phyloP scores from a whole-genome alignment of 1,139 yeast genomes.

The Chernovozyma sophiae-reginae region DNA sequence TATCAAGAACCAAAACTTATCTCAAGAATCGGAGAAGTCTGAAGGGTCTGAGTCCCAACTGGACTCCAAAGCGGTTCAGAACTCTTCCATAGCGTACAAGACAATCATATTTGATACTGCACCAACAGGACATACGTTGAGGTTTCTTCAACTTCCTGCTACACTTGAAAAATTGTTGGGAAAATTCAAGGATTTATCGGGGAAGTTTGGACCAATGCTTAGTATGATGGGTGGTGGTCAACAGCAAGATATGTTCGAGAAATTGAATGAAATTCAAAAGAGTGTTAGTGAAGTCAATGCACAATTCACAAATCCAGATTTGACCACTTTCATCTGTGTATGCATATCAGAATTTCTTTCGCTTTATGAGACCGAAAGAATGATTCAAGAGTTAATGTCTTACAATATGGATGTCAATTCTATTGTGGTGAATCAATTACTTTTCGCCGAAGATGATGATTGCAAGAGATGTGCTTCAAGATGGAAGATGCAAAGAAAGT shows the following conservation, averaged over 20 bases:
- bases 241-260: slow-evolving; percentile 75
- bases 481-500: slow-evolving; percentile 94
- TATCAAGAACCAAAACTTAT: slow-evolving; percentile 65
- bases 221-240: slow-evolving; percentile 69
- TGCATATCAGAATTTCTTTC: slow-evolving; percentile 96
- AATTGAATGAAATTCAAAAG: slow-evolving; percentile 77
- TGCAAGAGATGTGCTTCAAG: slow-evolving; percentile 91
- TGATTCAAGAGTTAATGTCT: slow-evolving; percentile 92
- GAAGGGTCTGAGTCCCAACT: slow-evolving; percentile 24
- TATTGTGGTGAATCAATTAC: slow-evolving; percentile 87
- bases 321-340: slow-evolving; percentile 95
- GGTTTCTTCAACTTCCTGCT: slow-evolving; percentile 90
- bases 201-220: slow-evolving; percentile 88
- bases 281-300: slow-evolving; percentile 85
- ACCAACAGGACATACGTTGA: slow-evolving; percentile 95
- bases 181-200: slow-evolving; percentile 81
- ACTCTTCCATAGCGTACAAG: slow-evolving; percentile 48
- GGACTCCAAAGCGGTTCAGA: slow-evolving; percentile 18
- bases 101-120: slow-evolving; percentile 97
- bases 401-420: slow-evolving; percentile 96
- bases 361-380: slow-evolving; percentile 92
- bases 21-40: slow-evolving; percentile 18
- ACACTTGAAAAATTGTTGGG: slow-evolving; percentile 83
- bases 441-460: slow-evolving; percentile 73
- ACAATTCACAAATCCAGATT: slow-evolving; percentile 92